Percentiles rank a stretch among this genome's conserved stretches.
These are phyloP conservation scores for Elasticomyces elasticus DNA, from an alignment of 495 filamentous ascomycete species.

Conservation along the genomic window DNA sequence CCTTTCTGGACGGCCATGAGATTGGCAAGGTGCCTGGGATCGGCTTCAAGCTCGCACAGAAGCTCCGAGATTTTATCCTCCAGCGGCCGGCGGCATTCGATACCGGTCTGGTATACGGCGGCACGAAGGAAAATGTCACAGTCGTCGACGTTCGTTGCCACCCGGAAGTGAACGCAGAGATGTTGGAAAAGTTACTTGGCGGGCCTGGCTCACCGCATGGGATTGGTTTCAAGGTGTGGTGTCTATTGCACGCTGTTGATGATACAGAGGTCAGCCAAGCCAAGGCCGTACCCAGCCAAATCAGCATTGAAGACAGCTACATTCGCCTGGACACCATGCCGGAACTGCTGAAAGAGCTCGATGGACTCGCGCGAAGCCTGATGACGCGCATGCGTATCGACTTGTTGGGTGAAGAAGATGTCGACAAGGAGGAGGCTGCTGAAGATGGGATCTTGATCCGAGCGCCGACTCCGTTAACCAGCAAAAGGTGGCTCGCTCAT, in stretches of 20 bases:
- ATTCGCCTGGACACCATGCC: constrained; percentile 51
- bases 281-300: constrained; percentile 68
- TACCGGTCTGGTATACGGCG: constrained; percentile 35
- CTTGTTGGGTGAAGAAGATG: constrained; percentile 39
- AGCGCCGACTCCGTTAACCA: neutral
- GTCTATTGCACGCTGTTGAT: constrained; percentile 54
- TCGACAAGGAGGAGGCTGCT: neutral
- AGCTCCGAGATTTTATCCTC: constrained; percentile 54
- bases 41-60: constrained; percentile 64
- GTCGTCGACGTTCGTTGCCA: constrained; percentile 55
- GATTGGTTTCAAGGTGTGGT: constrained; percentile 54
- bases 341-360: constrained; percentile 55
- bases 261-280: constrained; percentile 58
- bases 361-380: constrained; percentile 54
- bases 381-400: constrained; percentile 71
- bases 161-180: constrained; percentile 48
- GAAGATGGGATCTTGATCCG: neutral
- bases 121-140: constrained; percentile 47
- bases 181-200: constrained; percentile 54
- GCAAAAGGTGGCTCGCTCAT: constrained; percentile 53
- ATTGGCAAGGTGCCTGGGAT: constrained; percentile 81
- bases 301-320: constrained; percentile 92
- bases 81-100: constrained; percentile 35
- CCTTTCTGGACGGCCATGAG: constrained; percentile 66
- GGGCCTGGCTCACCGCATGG: constrained; percentile 59